Base-by-base conservation (phyloP, 1,139 yeast species). In the Pichia sp. region DNA sequence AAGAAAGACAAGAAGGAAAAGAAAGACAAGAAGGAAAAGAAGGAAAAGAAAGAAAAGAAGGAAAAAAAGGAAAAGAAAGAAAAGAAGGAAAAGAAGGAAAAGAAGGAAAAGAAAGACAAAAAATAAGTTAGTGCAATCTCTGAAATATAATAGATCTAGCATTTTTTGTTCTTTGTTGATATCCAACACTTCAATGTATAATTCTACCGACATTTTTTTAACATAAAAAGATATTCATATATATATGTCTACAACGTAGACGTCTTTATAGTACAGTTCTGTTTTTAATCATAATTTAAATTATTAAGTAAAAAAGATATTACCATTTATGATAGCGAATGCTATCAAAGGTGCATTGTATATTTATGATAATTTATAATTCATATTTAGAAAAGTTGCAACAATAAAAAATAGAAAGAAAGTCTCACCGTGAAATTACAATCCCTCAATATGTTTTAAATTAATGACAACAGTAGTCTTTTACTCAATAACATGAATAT, bases 1-100 rank as follows among this genome's bases (percentile, higher is more conserved):
- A 69, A 68, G 57, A 68, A 68, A 55, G 70, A 73, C 59, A 68
- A 70, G 56, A 67, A 67, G 52, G 69, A 70, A 58, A 66, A 70
- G 54, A 63, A 61, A 43, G 57, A 64, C 56, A 60, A 67, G 51
- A 62, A 63, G 27, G 62, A 67, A 59, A 62, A 68, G 47, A 64
- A 64, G 30, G 59, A 67, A 59, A 59, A 64, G 49, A 57, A 60
- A 16, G 61, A 67, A 59, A 60, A 62, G 54, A 62, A 69, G 52
- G 58, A 68, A 60, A 67, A 70, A 57, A 64, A 66, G 48, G 69
- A 70, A 68, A 67, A 71, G 56, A 64, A 64, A 37, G 69, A 69
- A 66, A 62, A 56, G 42, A 56, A 55, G n/a, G 54, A 72, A 67
- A 66, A 73, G 69, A 64, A 72, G 61, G 71, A 69, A 39, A 68